Base-by-base conservation (phyloP, 1,284 basidiomycete genomes). In the Trichosporon sp. region DNA sequence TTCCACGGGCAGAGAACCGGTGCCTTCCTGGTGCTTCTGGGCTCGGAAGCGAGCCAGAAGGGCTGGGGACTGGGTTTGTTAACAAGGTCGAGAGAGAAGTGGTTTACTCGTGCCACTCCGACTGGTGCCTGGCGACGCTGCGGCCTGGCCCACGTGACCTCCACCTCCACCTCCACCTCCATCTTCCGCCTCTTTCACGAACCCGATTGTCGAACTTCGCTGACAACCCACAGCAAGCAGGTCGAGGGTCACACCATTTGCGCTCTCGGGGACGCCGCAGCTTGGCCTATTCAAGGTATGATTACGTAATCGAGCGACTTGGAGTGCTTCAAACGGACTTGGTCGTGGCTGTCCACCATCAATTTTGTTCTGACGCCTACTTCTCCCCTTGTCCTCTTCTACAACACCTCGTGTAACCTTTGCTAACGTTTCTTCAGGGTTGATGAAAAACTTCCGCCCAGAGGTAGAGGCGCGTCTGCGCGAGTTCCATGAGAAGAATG, bases 351-450 rank as follows among this genome's bases (percentile, higher is more conserved):
- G n/a, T n/a, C n/a, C n/a, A n/a, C n/a, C n/a, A n/a, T n/a, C n/a
- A n/a, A n/a, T n/a, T n/a, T n/a, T n/a, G n/a, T n/a, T n/a, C n/a
- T n/a, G n/a, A n/a, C n/a, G n/a, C n/a, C n/a, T n/a, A n/a, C n/a
- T n/a, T n/a, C n/a, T n/a, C n/a, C n/a, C n/a, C n/a, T n/a, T n/a
- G n/a, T 44, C 42, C 42, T n/a, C 42, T 44, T 44, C 42, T 44
- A n/a, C n/a, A n/a, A n/a, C 23, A 23, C 34, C 12, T 44, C 38
- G 2, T 15, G 38, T 29, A 25, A 23, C n/a, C 58, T 13, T 34
- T 95, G 96, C 11, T 98, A 95, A 95, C 96, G 95, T 9, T n/a
- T n/a, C 95, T 98, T 70, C 95, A 98, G 79, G 92, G 93, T 65
- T 98, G 70, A 92, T 98, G 89, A 91, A 93, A 71, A 92, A 98